Evolutionary conservation across 1,139 yeast genomes (phyloP), one percentile per base, ranked within the genome.

Genomic region (Hemisphaericaspora xylofermentans): DNA sequence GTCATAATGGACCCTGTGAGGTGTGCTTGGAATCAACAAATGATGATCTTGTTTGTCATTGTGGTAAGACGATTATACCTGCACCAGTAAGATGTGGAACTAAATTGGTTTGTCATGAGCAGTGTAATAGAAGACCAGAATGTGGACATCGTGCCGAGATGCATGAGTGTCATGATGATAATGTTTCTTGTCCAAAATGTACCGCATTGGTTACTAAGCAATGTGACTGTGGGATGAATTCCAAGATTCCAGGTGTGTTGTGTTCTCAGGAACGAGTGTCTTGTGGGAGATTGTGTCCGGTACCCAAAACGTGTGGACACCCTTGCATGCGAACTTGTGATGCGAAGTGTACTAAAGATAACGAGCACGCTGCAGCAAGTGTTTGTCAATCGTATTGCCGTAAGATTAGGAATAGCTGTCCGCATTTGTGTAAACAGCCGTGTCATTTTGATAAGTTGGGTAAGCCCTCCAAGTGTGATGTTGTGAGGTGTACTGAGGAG

Each of bases 1-100:
- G 97, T 54, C 97, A 89, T 58, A 68, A 79, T 12, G 97, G 97
- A 0, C 78, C 87, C 1, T 89, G 97, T 63, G 81, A 82, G 2
- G 84, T 91, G 8, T 89, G 98, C 58, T 61, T 87, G 39, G 96
- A 88, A 53, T 85, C 95, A 4, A 76, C 88, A 10, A 80, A 82
- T 39, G 93, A 87, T 24, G 97, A 89, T 57, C 67, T 88, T 51
- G 74, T 82, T 2, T 89, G 98, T 57, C 76, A 85, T 42, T 89
- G 98, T 68, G 96, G 97, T 1, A 73, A 76, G 44, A 89, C 97
- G 0, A 72, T 84, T 3, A 68, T 88, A 8, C 76, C 76, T 39
- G 96, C 96, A 0, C 98, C 98, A 0, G 89, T 88, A 9, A 71
- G 96, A 50, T 89, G 98, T 65, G 97, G 97, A 10, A 80, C 93